These are phyloP conservation scores for Rubus parviflorus DNA, from an alignment of 306 rosid genomes.

Conservation along the genomic window DNA sequence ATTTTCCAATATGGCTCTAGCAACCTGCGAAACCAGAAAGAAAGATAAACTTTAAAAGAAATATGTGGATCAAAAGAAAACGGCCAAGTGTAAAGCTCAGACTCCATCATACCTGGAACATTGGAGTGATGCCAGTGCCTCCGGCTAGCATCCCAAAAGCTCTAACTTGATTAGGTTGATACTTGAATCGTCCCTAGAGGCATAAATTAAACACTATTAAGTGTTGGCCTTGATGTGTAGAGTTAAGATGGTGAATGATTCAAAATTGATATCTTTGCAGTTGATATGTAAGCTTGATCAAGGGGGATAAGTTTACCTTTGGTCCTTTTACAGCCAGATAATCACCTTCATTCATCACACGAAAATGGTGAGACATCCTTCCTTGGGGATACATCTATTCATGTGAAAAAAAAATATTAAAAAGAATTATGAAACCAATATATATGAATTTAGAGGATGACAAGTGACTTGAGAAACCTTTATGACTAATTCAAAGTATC, in stretches of 20 bases:
- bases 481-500: constrained; percentile 69
- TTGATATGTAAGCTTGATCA: background rate
- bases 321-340: constrained; percentile 67
- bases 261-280: background rate
- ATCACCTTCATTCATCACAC: constrained; percentile 67
- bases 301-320: constrained; percentile 39
- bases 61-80: background rate
- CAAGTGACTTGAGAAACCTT: constrained; percentile 44
- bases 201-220: background rate
- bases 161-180: constrained; percentile 57
- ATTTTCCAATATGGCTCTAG: constrained; percentile 69
- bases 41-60: background rate
- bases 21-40: constrained; percentile 34
- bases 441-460: background rate
- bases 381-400: constrained; percentile 77
- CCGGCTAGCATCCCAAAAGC: constrained; percentile 86
- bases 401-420: background rate
- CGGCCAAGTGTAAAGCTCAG: background rate
- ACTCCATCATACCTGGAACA: constrained; percentile 66
- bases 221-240: background rate
- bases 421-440: background rate
- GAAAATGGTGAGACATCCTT: constrained; percentile 80
- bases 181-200: constrained; percentile 66
- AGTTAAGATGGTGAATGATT: background rate
- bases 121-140: constrained; percentile 84